Evolutionary conservation across 108 stramenopile species (phyloP), one percentile per base, ranked within the genome.

Genomic region (Parietichytrium sp.): DNA sequence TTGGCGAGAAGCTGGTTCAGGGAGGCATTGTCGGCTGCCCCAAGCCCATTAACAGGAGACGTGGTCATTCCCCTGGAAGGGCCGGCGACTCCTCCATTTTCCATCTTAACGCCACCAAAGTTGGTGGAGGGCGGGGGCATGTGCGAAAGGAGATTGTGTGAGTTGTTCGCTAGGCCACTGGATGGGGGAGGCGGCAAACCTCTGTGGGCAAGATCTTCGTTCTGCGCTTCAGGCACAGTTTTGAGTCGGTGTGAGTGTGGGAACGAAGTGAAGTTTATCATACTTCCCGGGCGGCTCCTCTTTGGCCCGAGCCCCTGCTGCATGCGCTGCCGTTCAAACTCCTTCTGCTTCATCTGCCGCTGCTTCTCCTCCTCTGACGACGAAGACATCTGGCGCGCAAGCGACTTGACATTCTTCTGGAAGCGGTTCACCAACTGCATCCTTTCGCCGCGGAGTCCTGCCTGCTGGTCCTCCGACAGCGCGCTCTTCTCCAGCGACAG

Each of bases 221-320:
- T 27, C 20, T 38, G 20, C 18, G 33, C 42, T 42, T 72, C 55
- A 4, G 55, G 33, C 36, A 72, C 55, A n/a, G 55, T 72, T 7
- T 38, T 30, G 4, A 72, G 55, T 4, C 55, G 55, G 12, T 42
- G 20, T 8, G 55, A 18, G 55, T 72, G 36, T 4, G 15, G 30
- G 18, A 72, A 72, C 15, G 12, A 42, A 4, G 55, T 72, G 4
- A 72, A 38, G 55, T 6, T 38, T n/a, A 33, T 33, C 55, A 72
- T 72, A 23, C 55, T 72, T 4, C 55, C 55, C 36, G 55, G 55
- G 8, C 55, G 55, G 29, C 29, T 31, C 4, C 55, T 30, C 55
- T 72, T 72, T 42, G 55, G 42, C n/a, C 55, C 55, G 36, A 72
- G 30, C 55, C 55, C 55, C 38, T 72, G 55, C 55, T 72, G 36